phyloP scores from a whole-genome alignment of 805 yeast species.

The Naumovozyma dairenensis region DNA sequence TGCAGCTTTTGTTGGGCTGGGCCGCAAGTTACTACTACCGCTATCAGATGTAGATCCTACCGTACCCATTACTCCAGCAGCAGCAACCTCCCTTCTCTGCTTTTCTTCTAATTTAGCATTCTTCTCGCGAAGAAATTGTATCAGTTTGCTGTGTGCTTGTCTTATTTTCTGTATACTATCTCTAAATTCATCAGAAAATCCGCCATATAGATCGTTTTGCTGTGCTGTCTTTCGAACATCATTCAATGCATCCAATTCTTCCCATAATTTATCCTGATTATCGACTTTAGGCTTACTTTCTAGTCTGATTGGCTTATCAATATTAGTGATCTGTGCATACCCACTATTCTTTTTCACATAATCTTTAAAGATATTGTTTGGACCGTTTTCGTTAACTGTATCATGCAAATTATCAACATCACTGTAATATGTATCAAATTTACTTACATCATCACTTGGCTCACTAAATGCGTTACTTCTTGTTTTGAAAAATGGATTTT shows the following conservation, averaged over 20 bases:
- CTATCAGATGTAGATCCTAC: neutral
- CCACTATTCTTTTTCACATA: no score
- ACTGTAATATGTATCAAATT: neutral
- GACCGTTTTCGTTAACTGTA: neutral
- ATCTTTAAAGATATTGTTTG: neutral
- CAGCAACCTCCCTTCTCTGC: constrained; percentile 7
- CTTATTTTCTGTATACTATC: constrained; percentile 41
- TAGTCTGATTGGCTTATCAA: constrained; percentile 1
- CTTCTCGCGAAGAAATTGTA: constrained; percentile 27
- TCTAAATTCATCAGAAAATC: constrained; percentile 36
- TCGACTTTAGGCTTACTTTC: constrained; percentile 16
- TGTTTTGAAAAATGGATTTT: constrained; percentile 1
- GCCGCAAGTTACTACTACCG: neutral
- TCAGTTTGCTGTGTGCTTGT: constrained; percentile 42
- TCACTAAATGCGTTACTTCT: constrained; percentile 1
- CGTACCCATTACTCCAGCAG: neutral
- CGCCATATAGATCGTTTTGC: constrained; percentile 34
- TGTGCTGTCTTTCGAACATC: constrained; percentile 57
- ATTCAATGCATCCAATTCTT: constrained; percentile 73
- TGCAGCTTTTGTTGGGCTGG: neutral
- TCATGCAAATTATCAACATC: neutral
- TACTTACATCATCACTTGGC: neutral
- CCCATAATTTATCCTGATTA: constrained; percentile 43
- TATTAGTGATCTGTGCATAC: neutral
- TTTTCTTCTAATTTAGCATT: constrained; percentile 16